Conservation (phyloP, 2,329 filamentous ascomycete genomes). For the Colletotrichum higginsianum region DNA sequence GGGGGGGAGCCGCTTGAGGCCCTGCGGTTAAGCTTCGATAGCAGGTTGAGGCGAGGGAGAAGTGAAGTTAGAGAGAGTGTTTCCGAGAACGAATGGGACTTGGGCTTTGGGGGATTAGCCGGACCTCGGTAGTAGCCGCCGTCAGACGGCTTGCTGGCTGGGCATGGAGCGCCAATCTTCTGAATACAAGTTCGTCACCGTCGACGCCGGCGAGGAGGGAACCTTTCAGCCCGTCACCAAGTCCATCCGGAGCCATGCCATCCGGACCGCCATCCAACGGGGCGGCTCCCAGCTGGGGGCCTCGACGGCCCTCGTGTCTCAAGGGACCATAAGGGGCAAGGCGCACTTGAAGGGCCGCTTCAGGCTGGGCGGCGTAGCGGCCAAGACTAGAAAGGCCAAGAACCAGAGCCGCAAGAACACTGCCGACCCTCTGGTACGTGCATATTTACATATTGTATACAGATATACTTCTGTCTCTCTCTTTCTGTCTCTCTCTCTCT, state of each 20-base stretch:
- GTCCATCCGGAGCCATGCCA: slow-evolving; percentile 41
- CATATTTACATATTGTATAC: not conserved
- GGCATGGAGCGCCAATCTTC: slow-evolving; percentile 26
- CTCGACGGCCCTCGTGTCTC: slow-evolving; percentile 23
- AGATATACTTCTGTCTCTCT: too few relatives aligned
- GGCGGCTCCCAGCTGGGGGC: slow-evolving; percentile 14
- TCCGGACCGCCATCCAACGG: slow-evolving; percentile 39
- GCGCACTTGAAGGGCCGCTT: slow-evolving; percentile 40
- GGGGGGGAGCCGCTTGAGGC: not conserved
- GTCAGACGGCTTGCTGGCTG: not conserved
- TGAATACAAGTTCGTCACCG: slow-evolving; percentile 42
- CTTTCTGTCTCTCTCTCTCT: not conserved
- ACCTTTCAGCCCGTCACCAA: slow-evolving; percentile 33
- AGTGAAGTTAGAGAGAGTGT: not conserved
- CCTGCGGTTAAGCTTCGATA: not conserved
- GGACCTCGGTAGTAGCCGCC: not conserved
- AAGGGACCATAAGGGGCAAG: slow-evolving; percentile 26
- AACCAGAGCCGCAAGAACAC: not conserved
- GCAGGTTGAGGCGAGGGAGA: not conserved
- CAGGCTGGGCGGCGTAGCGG: slow-evolving; percentile 15
- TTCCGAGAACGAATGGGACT: not conserved
- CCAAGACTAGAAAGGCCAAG: slow-evolving; percentile 5
- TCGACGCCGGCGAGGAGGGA: slow-evolving; percentile 14
- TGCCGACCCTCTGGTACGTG: not conserved
- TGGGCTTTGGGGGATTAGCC: too few relatives aligned